Base-by-base conservation (phyloP, 106 monocot genomes). In the Dioscorea dumetorum region DNA sequence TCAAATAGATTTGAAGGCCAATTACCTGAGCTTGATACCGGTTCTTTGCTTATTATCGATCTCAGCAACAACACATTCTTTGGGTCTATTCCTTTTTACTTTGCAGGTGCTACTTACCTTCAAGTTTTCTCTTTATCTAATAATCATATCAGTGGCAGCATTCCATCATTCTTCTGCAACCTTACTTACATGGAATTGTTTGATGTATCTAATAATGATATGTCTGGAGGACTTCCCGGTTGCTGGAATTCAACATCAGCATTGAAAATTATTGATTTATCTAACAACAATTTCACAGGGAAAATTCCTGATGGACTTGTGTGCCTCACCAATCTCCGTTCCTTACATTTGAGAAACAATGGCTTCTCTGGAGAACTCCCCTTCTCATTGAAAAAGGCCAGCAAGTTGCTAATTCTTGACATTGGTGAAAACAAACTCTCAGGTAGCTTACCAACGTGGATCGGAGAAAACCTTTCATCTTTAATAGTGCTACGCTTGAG, bases 141-240 rank as follows among this genome's bases (percentile, higher is more conserved):
- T 8, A 57, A 68, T 22, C 20, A 68, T 23, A 24, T 68, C 8
- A 57, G 0, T 19, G 68, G 68, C 17, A 57, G n/a, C 54, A 57
- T 68, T n/a, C 68, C 68, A 2, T 19, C 24, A 1, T 57, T 28
- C 17, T 10, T 56, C 2, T 57, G 57, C 14, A 53, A 32, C 10
- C 4, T 32, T 13, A 12, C 8, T n/a, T 9, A 4, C 15, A 32
- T 57, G 21, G 16, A 3, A n/a, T 4, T 59, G 1, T 48, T 81
- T 31, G 67, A 77, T 50, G 67, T 81, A 10, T 76, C 76, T 21
- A 64, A 21, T 4, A 81, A 81, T 34, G 14, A 49, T 15, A 17
- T 81, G 7, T 68, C 63, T n/a, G 76, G 76, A 32, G 57, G 63
- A 20, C 33, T 77, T 17, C 64, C 76, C 23, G 21, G 32, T 8